A percentile compares a stretch with the other conserved stretches of the same genome.
Evolutionary conservation across 176 grass and related monocot species (phyloP).

Genomic region (Phoenix dactylifera): DNA sequence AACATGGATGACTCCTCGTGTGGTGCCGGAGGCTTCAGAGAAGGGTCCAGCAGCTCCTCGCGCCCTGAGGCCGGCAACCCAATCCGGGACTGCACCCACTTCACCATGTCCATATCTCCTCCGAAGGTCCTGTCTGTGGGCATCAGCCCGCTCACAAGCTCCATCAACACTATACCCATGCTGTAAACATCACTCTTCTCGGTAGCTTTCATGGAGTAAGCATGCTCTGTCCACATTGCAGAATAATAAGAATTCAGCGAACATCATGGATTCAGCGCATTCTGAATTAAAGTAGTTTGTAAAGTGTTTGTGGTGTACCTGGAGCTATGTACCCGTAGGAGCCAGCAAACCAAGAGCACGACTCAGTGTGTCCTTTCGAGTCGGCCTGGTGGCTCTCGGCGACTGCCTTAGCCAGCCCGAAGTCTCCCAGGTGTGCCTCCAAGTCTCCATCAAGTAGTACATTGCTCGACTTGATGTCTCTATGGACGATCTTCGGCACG

Average conservation of each 20-base stretch:
- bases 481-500: conserved; percentile 62
- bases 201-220: conserved; percentile 73
- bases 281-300: too few relatives aligned
- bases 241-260: not conserved
- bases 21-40: conserved; percentile 43
- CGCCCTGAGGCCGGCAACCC: conserved; percentile 15
- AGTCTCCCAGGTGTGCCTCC: conserved; percentile 97
- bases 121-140: conserved; percentile 71
- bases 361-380: conserved; percentile 45
- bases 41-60: conserved; percentile 54
- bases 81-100: conserved; percentile 64
- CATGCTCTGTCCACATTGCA: conserved; percentile 42
- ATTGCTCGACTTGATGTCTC: conserved; percentile 93
- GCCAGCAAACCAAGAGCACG: conserved; percentile 74
- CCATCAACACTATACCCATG: conserved; percentile 92
- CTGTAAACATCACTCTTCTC: conserved; percentile 90
- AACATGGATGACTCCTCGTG: conserved; percentile 53
- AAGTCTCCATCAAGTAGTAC: conserved; percentile 79
- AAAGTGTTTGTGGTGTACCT: conserved; percentile 25
- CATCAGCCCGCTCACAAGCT: conserved; percentile 64
- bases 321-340: conserved; percentile 95
- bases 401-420: conserved; percentile 84
- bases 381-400: conserved; percentile 19
- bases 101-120: conserved; percentile 79
- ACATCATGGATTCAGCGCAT: not conserved